These are phyloP conservation scores for Vicia faba DNA, from an alignment of 306 rosid genomes.

Conservation along the genomic window DNA sequence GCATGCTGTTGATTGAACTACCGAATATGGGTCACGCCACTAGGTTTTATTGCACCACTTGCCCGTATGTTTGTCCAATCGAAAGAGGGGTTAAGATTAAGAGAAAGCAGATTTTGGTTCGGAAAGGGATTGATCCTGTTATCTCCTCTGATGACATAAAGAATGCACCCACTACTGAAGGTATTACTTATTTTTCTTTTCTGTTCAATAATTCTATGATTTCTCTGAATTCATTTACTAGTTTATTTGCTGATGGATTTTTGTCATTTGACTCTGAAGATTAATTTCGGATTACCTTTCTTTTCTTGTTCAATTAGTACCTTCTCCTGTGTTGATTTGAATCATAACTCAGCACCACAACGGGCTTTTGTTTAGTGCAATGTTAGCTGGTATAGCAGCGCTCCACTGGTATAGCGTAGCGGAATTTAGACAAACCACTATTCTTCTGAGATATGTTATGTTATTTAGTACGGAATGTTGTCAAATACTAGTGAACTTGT, in stretches of 20 bases:
- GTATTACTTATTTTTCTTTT: not conserved
- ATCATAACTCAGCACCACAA: not conserved
- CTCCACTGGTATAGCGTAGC: too few relatives aligned
- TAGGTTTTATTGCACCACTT: not conserved
- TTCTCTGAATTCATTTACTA: not conserved
- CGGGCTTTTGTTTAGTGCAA: too few relatives aligned
- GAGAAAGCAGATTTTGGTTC: not conserved
- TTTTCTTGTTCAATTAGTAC: not conserved
- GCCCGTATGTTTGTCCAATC: not conserved
- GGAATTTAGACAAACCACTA: too few relatives aligned
- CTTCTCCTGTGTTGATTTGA: not conserved
- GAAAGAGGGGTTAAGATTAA: not conserved
- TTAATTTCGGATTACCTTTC: not conserved
- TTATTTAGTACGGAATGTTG: too few relatives aligned
- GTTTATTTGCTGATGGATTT: not conserved
- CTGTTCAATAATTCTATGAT: not conserved
- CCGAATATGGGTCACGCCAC: not conserved
- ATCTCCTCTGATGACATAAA: not conserved
- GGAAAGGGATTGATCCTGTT: not conserved
- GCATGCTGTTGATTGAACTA: constrained; percentile 2
- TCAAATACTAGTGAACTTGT: too few relatives aligned
- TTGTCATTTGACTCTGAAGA: too few relatives aligned
- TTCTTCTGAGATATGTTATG: too few relatives aligned
- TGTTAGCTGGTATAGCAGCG: too few relatives aligned
- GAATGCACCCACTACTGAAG: not conserved